phyloP scores from a whole-genome alignment of 2,329 filamentous ascomycete genomes.

The Atkinsonella hypoxylon region DNA sequence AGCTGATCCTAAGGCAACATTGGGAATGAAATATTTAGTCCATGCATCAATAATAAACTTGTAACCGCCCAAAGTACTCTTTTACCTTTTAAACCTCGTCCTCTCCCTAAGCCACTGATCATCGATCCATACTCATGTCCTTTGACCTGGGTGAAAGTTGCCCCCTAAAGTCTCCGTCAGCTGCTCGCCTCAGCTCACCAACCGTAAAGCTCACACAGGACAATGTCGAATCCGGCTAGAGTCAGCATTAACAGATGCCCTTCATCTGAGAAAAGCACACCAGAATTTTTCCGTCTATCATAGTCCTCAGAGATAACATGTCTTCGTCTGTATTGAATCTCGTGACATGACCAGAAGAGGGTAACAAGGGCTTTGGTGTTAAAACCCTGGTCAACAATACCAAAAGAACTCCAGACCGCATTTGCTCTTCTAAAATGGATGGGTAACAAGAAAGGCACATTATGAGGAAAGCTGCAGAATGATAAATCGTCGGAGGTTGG shows the following conservation, averaged over 20 bases:
- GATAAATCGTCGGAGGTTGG: conserved; percentile 4
- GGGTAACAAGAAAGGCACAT: conserved; percentile 11
- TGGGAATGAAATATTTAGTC: conserved; percentile 12
- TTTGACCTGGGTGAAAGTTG: neutral
- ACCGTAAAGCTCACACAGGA: neutral
- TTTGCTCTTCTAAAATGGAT: conserved; percentile 24
- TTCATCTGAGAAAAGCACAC: neutral
- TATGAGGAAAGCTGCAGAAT: conserved; percentile 11
- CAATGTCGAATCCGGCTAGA: neutral
- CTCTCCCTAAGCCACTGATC: neutral
- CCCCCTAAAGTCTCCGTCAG: neutral
- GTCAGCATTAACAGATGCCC: neutral
- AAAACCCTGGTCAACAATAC: conserved; percentile 5
- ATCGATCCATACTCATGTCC: neutral
- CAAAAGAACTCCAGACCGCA: conserved; percentile 34
- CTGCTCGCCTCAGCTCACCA: neutral
- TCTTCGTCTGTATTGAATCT: neutral
- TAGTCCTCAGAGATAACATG: conserved; percentile 3
- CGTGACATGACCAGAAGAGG: conserved; percentile 12
- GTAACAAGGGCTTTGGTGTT: conserved; percentile 3
- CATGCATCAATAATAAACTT: conserved; percentile 21
- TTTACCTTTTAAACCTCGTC: neutral
- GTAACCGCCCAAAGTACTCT: conserved; percentile 13
- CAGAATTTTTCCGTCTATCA: conserved; percentile 1
- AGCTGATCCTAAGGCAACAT: conserved; percentile 5